Percentiles rank a stretch among this genome's conserved stretches.
Conservation (phyloP, 495 filamentous ascomycete genomes). For the Acidiella bohemica region DNA sequence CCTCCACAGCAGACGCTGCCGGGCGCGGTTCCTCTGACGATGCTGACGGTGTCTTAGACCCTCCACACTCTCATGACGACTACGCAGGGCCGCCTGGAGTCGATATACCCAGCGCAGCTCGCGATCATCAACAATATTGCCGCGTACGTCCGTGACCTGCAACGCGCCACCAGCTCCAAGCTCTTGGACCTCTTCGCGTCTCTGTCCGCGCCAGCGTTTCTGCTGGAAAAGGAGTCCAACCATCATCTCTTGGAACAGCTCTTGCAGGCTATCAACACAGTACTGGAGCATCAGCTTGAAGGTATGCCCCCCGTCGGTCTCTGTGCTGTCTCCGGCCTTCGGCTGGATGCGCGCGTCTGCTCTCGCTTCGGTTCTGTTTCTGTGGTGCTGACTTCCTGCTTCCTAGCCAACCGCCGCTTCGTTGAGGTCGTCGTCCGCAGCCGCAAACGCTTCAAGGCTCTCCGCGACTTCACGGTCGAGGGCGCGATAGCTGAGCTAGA, state of each 20-base stretch:
- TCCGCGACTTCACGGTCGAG: conserved; percentile 88
- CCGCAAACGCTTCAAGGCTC: conserved; percentile 70
- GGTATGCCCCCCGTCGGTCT: conserved; percentile 37
- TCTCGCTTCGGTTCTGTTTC: not conserved
- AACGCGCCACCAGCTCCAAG: conserved; percentile 61
- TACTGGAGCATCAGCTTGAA: conserved; percentile 81
- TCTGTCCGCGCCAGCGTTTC: conserved; percentile 88
- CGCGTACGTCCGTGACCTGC: conserved; percentile 65
- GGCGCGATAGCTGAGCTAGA: conserved; percentile 90
- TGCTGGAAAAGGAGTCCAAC: conserved; percentile 92
- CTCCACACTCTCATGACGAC: conserved; percentile 84
- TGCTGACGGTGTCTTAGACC: conserved; percentile 48
- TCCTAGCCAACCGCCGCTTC: conserved; percentile 65
- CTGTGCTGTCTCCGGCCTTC: not conserved
- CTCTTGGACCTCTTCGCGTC: conserved; percentile 79
- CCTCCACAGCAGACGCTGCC: not conserved
- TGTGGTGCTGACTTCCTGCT: conserved; percentile 1
- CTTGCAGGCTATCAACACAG: conserved; percentile 80
- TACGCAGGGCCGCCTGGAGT: conserved; percentile 80
- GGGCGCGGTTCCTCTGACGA: not conserved
- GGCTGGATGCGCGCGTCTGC: too few species aligned
- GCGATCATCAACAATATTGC: conserved; percentile 89
- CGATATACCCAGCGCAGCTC: conserved; percentile 83
- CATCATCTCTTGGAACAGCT: conserved; percentile 68
- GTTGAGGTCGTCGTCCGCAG: conserved; percentile 70